Percentiles rank a stretch among this genome's conserved stretches.
Evolutionary conservation across 805 yeast genomes (phyloP).

Genomic region (Lipomyces kockii): DNA sequence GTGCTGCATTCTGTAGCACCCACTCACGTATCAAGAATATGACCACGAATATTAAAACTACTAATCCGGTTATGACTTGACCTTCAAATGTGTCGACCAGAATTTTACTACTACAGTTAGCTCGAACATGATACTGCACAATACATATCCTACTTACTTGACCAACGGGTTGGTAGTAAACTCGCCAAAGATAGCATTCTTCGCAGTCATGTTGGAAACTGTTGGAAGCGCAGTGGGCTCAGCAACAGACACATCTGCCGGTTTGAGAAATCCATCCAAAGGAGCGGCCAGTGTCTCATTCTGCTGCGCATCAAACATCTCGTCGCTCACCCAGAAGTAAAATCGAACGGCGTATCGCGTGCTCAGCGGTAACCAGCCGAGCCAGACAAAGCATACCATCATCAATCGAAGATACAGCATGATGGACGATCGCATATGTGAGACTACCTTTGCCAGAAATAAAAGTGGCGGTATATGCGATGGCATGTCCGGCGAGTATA

Average conservation of each 20-base stretch:
- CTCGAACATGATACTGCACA: not conserved
- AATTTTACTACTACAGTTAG: conserved; percentile 17
- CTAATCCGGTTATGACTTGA: conserved; percentile 39
- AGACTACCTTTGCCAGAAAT: conserved; percentile 50
- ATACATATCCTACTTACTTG: conserved; percentile 16
- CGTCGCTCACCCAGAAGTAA: conserved; percentile 36
- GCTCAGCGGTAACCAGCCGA: conserved; percentile 40
- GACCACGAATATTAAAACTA: conserved; percentile 47
- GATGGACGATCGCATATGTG: conserved; percentile 30
- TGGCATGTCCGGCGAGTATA: conserved; percentile 70
- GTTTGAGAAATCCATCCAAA: not conserved
- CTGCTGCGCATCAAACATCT: conserved; percentile 21
- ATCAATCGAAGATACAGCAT: conserved; percentile 36
- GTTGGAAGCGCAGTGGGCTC: not conserved
- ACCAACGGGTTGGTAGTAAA: conserved; percentile 21
- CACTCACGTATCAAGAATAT: conserved; percentile 49
- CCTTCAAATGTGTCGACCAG: conserved; percentile 41
- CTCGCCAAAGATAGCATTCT: conserved; percentile 8
- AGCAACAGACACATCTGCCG: not conserved
- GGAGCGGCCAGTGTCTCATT: conserved; percentile 22
- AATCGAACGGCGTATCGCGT: conserved; percentile 36
- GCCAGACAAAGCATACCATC: conserved; percentile 39
- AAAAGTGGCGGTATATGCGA: conserved; percentile 59
- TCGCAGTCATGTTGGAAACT: not conserved
- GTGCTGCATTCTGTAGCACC: conserved; percentile 43